These are phyloP conservation scores for Beauveria medogensis DNA, from an alignment of 2,329 filamentous ascomycete species.

Conservation along the genomic window DNA sequence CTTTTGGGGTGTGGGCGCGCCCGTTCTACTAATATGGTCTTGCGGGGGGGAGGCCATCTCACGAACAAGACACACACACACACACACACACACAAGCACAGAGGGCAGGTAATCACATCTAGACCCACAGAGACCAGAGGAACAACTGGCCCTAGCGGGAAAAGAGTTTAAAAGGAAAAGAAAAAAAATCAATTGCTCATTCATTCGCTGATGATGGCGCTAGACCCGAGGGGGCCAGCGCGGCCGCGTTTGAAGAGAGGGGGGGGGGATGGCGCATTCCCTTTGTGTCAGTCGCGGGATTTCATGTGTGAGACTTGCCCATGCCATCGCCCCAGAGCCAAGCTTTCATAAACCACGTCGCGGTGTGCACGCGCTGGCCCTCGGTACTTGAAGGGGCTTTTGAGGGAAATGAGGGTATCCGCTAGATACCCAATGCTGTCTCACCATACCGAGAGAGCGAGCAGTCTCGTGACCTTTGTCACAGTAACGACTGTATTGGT, in stretches of 20 bases:
- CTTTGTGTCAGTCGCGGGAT: background rate
- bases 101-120: background rate
- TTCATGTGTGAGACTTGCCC: no score
- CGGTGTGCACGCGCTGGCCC: no score
- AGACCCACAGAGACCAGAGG: background rate
- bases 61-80: background rate
- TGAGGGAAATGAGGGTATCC: background rate
- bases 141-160: background rate
- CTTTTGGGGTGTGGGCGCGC: background rate
- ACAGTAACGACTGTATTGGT: no score
- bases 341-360: no score
- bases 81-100: background rate
- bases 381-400: no score
- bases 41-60: constrained; percentile 1
- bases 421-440: background rate
- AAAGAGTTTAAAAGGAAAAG: background rate
- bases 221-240: no score
- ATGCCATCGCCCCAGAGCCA: no score
- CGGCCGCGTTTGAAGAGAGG: background rate
- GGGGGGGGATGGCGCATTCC: background rate
- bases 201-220: background rate
- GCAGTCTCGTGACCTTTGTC: no score
- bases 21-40: background rate
- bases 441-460: no score
- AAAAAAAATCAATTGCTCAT: background rate